Evolutionary conservation across 768 basidiomycete genomes (phyloP), one percentile per base, ranked within the genome.

Genomic region (Phylloporus rhodoxanthus): DNA sequence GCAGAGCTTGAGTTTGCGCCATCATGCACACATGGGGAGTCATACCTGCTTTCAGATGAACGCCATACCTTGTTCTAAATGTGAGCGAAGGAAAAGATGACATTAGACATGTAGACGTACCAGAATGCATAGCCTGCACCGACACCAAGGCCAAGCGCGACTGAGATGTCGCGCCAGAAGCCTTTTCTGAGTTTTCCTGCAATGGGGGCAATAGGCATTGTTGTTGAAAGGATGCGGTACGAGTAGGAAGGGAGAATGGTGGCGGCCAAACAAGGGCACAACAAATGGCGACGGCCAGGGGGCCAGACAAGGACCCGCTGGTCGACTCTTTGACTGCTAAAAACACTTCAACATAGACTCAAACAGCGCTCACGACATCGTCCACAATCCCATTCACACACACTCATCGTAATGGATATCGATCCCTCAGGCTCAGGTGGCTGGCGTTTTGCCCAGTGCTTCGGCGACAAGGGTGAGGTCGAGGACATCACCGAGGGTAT

Each of bases 391-490:
- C 28, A 20, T 28, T 54, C 29, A 30, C 29, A 19, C 43, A 25
- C 21, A 36, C 7, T 20, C 21, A 26, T 65, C 68, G 67, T 51
- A 64, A 87, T 91, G 90, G 89, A 91, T 69, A 81, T 83, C 70
- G 89, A 91, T 72, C 82, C 87, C 70, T 78, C 80, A 47, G 79
- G 84, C 62, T 87, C 86, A 66, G 86, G 87, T 62, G 87, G 86
- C 61, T 99, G 96, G 96, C 85, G 95, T 62, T 99, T 99, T 73
- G 95, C 96, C 47, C 96, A 99, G 66, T 99, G 96, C 74, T 99
- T 99, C 67, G 96, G 96, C 57, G 96, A 99, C 79, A 99, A 99
- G 80, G 95, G 89, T 60, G 90, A 96, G 69, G 95, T 98, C 30
- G 96, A 97, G 66, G 96, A 99, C 70, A 98, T 99, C 66, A 99